phyloP scores from a whole-genome alignment of 495 filamentous ascomycete genomes.

The Penicillium lagena region DNA sequence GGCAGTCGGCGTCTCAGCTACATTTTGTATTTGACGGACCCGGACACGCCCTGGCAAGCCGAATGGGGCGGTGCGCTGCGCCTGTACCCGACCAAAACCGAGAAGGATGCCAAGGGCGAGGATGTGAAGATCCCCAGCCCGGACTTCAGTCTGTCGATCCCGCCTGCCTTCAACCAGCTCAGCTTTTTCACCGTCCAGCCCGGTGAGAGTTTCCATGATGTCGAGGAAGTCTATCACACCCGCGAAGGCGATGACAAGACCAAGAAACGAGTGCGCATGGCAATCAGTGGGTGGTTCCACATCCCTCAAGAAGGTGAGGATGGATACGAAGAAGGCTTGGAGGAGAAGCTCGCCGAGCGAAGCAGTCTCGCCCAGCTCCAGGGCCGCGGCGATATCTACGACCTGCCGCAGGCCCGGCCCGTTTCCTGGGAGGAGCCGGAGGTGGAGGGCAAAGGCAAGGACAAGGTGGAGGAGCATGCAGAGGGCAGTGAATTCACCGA shows the following conservation, averaged over 20 bases:
- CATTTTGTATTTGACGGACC: constrained; percentile 93
- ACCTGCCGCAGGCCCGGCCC: constrained; percentile 64
- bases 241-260: constrained; percentile 55
- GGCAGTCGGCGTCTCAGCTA: constrained; percentile 89
- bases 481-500: constrained; percentile 56
- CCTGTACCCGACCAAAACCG: constrained; percentile 72
- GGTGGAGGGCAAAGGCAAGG: constrained; percentile 35
- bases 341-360: constrained; percentile 78
- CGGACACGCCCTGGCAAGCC: constrained; percentile 82
- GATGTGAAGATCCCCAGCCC: constrained; percentile 70
- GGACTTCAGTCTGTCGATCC: constrained; percentile 68
- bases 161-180: constrained; percentile 93
- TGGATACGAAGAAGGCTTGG: constrained; percentile 83
- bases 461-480: constrained; percentile 33
- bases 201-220: constrained; percentile 95
- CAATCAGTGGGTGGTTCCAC: constrained; percentile 99
- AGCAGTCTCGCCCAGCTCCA: constrained; percentile 89
- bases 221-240: constrained; percentile 89
- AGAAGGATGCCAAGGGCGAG: constrained; percentile 57
- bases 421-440: constrained; percentile 31
- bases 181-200: constrained; percentile 98
- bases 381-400: constrained; percentile 81
- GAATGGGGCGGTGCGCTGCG: constrained; percentile 93
- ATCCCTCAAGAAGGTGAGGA: constrained; percentile 94
- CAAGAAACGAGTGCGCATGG: constrained; percentile 79